Evolutionary conservation across 345 rosid genomes (phyloP).

Genomic region (Populus alba): DNA sequence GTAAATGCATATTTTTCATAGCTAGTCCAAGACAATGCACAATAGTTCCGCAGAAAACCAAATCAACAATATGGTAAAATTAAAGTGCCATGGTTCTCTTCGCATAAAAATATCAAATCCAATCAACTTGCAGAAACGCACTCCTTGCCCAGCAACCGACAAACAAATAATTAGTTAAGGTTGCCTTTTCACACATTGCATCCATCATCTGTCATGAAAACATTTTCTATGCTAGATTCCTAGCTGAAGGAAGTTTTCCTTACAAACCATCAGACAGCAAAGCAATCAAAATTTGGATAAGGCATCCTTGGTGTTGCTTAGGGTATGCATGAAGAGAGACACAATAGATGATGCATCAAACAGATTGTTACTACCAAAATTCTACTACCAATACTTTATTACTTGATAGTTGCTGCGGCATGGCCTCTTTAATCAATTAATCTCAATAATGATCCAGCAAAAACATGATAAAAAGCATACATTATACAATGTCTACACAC

Average conservation of each 20-base stretch:
- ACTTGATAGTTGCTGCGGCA: neutral
- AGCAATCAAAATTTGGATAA: neutral
- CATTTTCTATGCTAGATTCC: neutral
- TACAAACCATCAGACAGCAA: too few species aligned
- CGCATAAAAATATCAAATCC: neutral
- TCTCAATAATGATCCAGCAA: neutral
- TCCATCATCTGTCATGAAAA: neutral
- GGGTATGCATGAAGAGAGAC: neutral
- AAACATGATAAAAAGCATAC: neutral
- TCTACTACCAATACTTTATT: neutral
- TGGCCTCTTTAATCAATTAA: neutral
- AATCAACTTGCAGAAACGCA: neutral
- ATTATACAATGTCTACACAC: too few species aligned
- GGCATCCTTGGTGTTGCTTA: neutral
- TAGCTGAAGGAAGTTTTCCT: neutral
- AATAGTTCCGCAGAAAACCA: neutral
- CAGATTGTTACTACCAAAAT: neutral
- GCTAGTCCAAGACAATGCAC: constrained; percentile 1
- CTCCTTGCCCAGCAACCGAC: neutral
- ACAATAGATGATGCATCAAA: neutral
- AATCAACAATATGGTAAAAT: neutral
- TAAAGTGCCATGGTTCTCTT: neutral
- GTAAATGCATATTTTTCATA: constrained; percentile 11
- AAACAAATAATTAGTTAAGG: neutral
- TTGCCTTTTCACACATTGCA: neutral